Conservation (phyloP, 192 early-diverging fungal species). For the Coemansia sp. region DNA sequence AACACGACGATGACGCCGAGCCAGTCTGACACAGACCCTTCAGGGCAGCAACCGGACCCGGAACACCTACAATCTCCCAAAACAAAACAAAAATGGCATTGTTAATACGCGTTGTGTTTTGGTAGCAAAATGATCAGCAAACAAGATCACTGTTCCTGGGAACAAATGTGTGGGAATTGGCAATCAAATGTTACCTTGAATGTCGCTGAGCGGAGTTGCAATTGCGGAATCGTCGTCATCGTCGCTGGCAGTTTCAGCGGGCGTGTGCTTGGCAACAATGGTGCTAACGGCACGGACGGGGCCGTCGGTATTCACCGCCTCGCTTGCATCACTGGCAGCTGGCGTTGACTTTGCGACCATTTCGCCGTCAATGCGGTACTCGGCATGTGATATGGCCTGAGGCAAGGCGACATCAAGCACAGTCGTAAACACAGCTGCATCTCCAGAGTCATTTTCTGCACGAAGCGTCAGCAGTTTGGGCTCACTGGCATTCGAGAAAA, state of each 20-base stretch:
- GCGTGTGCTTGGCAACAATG: not conserved
- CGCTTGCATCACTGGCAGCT: not conserved
- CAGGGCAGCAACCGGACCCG: slow-evolving; percentile 24
- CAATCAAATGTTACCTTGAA: slow-evolving; percentile 12
- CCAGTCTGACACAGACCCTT: slow-evolving; percentile 22
- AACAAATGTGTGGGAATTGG: not conserved
- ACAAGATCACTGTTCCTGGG: not conserved
- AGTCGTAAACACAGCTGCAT: slow-evolving; percentile 9
- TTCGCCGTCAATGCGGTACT: slow-evolving; percentile 22
- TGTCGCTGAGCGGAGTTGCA: slow-evolving; percentile 6
- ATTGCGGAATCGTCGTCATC: slow-evolving; percentile 20
- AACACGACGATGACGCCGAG: slow-evolving; percentile 40
- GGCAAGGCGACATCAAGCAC: slow-evolving; percentile 15
- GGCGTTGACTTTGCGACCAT: slow-evolving; percentile 8
- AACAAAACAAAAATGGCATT: not conserved
- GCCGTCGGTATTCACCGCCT: not conserved
- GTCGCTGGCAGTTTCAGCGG: not conserved
- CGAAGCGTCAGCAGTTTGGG: slow-evolving; percentile 14
- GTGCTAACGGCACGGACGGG: not conserved
- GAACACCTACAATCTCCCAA: slow-evolving; percentile 2
- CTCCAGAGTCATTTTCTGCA: slow-evolving; percentile 6
- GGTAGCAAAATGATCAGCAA: not conserved
- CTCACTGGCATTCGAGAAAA: slow-evolving; percentile 15
- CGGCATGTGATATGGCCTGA: slow-evolving; percentile 16
- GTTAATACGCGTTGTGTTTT: not conserved